These are phyloP conservation scores for Trichoderma virens DNA, from an alignment of 495 filamentous ascomycete genomes.

Conservation along the genomic window DNA sequence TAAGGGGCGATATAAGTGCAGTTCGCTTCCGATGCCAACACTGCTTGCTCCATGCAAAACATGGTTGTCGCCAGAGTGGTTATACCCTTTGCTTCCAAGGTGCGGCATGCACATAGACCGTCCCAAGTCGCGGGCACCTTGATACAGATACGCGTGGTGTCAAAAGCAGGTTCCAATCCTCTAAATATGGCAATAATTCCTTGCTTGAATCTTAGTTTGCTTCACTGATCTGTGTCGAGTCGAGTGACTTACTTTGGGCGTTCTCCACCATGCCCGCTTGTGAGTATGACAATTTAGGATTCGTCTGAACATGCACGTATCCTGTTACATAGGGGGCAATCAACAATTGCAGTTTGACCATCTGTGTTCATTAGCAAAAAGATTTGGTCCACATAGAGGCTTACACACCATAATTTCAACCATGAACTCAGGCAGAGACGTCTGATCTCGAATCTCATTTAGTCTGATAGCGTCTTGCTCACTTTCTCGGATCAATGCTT, in stretches of 20 bases:
- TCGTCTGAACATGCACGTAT: slow-evolving; percentile 53
- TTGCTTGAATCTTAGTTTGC: background rate
- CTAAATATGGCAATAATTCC: slow-evolving; percentile 37
- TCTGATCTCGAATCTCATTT: background rate
- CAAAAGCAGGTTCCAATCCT: slow-evolving; percentile 40
- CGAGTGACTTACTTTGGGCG: slow-evolving; percentile 42
- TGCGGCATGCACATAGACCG: slow-evolving; percentile 52
- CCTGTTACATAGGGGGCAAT: slow-evolving; percentile 47
- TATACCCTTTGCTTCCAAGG: slow-evolving; percentile 44
- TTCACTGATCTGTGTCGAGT: slow-evolving; percentile 11
- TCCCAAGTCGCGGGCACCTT: slow-evolving; percentile 60
- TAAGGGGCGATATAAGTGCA: slow-evolving; percentile 57
- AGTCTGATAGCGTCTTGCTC: background rate
- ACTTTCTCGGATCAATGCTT: background rate
- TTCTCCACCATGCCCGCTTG: slow-evolving; percentile 46
- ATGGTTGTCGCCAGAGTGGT: slow-evolving; percentile 54
- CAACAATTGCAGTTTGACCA: background rate
- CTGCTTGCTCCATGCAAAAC: slow-evolving; percentile 51
- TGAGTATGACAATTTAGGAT: slow-evolving; percentile 49
- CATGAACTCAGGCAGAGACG: background rate
- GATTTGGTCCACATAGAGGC: background rate
- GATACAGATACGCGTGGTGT: slow-evolving; percentile 47
- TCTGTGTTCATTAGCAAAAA: background rate
- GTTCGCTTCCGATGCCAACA: slow-evolving; percentile 46
- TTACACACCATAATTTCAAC: background rate